Percentiles rank a stretch among this genome's conserved stretches.
Conservation (phyloP, 331 rosid species). For the Telfairia occidentalis region DNA sequence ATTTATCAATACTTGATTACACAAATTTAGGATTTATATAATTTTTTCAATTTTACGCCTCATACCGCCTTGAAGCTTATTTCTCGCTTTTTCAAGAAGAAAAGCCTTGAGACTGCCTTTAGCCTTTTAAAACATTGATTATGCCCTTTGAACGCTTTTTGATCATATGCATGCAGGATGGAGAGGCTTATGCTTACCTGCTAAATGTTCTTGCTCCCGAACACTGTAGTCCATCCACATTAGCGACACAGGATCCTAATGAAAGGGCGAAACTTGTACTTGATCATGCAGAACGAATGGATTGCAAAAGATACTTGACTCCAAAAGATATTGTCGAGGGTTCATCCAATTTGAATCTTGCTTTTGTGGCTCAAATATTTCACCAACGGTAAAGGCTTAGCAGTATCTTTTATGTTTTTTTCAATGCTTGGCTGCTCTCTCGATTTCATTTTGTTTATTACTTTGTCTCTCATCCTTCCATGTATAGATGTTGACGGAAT, state of each 20-base stretch:
- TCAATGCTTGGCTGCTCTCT: neutral
- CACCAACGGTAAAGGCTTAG: slow-evolving; percentile 54
- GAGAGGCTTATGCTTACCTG: slow-evolving; percentile 87
- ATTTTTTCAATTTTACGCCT: no score
- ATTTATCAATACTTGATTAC: no score
- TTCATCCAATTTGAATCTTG: slow-evolving; percentile 76
- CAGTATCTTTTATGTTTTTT: slow-evolving; percentile 6
- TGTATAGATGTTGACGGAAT: neutral
- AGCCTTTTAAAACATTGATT: no score
- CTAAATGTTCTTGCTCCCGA: slow-evolving; percentile 97
- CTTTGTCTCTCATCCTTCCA: neutral
- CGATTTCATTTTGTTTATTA: neutral
- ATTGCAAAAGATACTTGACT: slow-evolving; percentile 75
- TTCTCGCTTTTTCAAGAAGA: no score
- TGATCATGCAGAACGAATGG: slow-evolving; percentile 95
- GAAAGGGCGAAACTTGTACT: slow-evolving; percentile 74
- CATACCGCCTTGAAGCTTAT: no score
- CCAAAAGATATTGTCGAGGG: slow-evolving; percentile 80
- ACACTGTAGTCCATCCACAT: slow-evolving; percentile 58
- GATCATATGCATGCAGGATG: slow-evolving; percentile 42
- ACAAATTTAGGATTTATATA: no score
- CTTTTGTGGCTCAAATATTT: slow-evolving; percentile 87
- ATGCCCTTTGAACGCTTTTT: neutral
- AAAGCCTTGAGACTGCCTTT: no score
- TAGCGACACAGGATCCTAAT: slow-evolving; percentile 52